Evolutionary conservation across 2,329 filamentous ascomycete genomes (phyloP), one percentile per base, ranked within the genome.

Genomic region (Massarina eburnea): DNA sequence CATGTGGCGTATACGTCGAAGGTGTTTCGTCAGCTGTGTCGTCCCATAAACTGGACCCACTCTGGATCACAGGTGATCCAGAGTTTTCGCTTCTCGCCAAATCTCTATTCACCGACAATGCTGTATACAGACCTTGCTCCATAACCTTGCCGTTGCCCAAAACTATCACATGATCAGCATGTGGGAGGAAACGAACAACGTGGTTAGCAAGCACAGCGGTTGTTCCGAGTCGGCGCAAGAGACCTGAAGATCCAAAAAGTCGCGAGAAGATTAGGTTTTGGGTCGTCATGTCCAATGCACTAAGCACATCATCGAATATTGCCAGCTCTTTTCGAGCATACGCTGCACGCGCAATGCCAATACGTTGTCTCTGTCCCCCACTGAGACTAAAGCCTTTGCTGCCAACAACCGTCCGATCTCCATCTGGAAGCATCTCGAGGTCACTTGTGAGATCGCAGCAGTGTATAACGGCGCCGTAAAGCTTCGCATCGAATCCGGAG

Each of bases 231-330:
- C 68, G 62, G 21, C 72, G 68, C 1, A 80, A 56, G 5, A 79
- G 59, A 10, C 77, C 77, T n/a, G 74, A 59, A 10, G 57, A 58
- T 2, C 76, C 75, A 30, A 80, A 66, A 1, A 80, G 58, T 38
- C 64, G 69, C 47, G 75, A 67, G 57, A 77, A 78, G 12, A 80
- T 73, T 24, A 70, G 66, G 22, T 76, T 73, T 44, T 78, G 76
- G 0, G 77, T 79, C 14, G 72, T 66, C 8, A 70, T 64, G 52
- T 80, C 78, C 6, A 80, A 68, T 3, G 76, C 76, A 46, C 73
- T 77, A n/a, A 80, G 69, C 17, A 75, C 72, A 51, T 80, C 77
- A 51, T 80, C 78, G 10, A 80, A 66, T 17, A 80, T 67, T 22
- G 79, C 62, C 20, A 78, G 66, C 27, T 74, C 68, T 39, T 71